Evolutionary conservation across 2,329 filamentous ascomycete species (phyloP), one percentile per base, ranked within the genome.

Genomic region (Beauveria sp.): DNA sequence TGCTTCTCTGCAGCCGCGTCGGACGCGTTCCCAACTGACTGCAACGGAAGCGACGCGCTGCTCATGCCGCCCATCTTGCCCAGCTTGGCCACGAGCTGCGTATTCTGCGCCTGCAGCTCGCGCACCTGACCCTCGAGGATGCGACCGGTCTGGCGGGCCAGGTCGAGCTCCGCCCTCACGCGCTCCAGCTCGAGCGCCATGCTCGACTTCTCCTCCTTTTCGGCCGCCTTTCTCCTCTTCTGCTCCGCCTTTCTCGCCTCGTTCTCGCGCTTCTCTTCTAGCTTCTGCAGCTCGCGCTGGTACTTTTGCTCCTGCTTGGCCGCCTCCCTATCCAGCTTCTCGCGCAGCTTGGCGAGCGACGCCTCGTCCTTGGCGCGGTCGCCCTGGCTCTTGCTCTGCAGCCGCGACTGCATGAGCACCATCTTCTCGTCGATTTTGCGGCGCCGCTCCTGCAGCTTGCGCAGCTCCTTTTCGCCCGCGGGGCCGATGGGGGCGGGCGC

Each of bases 291-390:
- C 68, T 91, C 87, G 14, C 80, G 80, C 65, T 82, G 80, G 67
- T 87, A 86, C 66, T 86, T 88, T 40, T 86, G 86, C 66, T 88
- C 83, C 58, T 87, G 83, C 69, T 88, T 89, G 49, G 83, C 82
- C 0, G 87, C 71, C 65, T 88, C 85, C 53, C 77, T 79, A 51
- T 85, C 81, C 70, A 89, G 85, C 68, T 83, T 87, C 69, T 88
- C 84, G 34, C 82, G 80, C 8, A 85, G 77, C 70, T 85, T 88
- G 34, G 80, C 78, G 5, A 85, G 65, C 1, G 78, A 76, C 1
- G 76, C 72, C 55, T 76, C 77, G 51, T 87, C 83, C 61, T 81
- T 76, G 55, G 77, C 75, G 65, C 79, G 73, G 63, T 78, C 77
- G 40, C 83, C 82, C 12, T 74, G 72, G 20, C 77, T 76, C 64